These are phyloP conservation scores for Cryptococcus jaspeensis DNA, from an alignment of 1,284 basidiomycete species.

Conservation along the genomic window DNA sequence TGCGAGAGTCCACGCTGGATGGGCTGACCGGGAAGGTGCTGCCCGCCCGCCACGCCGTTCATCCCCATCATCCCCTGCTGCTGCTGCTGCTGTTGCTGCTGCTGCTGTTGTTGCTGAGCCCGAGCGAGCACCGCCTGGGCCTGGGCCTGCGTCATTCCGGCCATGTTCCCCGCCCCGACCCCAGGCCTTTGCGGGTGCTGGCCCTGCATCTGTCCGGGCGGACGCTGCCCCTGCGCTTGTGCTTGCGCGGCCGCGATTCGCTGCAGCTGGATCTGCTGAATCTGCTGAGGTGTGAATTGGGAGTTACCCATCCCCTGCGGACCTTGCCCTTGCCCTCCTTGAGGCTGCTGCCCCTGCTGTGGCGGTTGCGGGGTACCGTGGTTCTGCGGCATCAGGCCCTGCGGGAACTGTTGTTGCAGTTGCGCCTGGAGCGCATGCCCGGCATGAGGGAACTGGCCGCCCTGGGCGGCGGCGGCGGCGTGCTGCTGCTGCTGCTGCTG, in stretches of 20 bases:
- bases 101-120: conserved; percentile 16
- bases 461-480: conserved; percentile 14
- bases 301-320: background rate
- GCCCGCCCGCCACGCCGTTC: no score
- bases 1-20: no score
- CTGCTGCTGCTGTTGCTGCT: conserved; percentile 19
- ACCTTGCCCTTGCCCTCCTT: conserved; percentile 9
- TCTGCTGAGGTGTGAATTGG: conserved; percentile 16
- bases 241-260: conserved; percentile 17
- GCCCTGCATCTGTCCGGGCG: conserved; percentile 8
- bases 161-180: no score
- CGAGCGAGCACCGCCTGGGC: conserved; percentile 4
- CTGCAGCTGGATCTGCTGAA: conserved; percentile 22
- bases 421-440: conserved; percentile 8
- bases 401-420: conserved; percentile 7
- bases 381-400: conserved; percentile 9
- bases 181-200: no score
- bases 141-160: background rate
- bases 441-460: background rate
- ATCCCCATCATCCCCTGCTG: conserved; percentile 4
- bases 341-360: conserved; percentile 5
- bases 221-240: conserved; percentile 12
- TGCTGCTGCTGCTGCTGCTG: conserved; percentile 23
- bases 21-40: no score
- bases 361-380: background rate